These are phyloP conservation scores for Pichia sp. DNA, from an alignment of 1,139 yeast species.

Conservation along the genomic window DNA sequence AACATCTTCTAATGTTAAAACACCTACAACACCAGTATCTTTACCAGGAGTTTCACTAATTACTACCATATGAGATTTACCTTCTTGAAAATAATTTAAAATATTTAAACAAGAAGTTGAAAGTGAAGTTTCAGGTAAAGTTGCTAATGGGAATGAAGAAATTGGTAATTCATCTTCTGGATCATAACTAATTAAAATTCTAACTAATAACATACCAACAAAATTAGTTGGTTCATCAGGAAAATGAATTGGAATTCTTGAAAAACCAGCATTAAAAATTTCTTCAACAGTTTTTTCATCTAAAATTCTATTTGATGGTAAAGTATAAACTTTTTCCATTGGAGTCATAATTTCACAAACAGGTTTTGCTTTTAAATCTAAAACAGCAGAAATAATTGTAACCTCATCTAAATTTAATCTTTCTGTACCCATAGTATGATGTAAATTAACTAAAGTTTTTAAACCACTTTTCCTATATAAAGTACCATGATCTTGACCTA, in stretches of 20 bases:
- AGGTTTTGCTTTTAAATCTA: constrained; percentile 87
- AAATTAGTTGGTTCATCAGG: constrained; percentile 88
- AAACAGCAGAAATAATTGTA: constrained; percentile 88
- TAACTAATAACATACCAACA: constrained; percentile 89
- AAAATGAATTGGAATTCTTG: constrained; percentile 90
- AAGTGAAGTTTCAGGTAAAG: constrained; percentile 88
- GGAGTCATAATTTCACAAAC: constrained; percentile 93
- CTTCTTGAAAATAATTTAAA: constrained; percentile 93
- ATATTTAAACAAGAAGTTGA: constrained; percentile 92
- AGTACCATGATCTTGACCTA: constrained; percentile 97
- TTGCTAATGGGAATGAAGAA: constrained; percentile 89
- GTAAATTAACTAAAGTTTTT: constrained; percentile 87
- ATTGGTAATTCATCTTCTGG: constrained; percentile 95
- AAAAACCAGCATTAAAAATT: constrained; percentile 89
- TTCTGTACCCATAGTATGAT: constrained; percentile 93
- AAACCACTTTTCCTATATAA: constrained; percentile 89
- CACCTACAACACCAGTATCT: constrained; percentile 83
- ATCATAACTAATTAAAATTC: constrained; percentile 90
- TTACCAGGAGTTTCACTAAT: constrained; percentile 87
- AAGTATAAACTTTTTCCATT: constrained; percentile 80
- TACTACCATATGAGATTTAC: constrained; percentile 95
- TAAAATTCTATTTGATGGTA: constrained; percentile 76
- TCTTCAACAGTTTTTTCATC: constrained; percentile 85
- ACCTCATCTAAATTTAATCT: constrained; percentile 92
- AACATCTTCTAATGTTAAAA: constrained; percentile 89